phyloP scores from a whole-genome alignment of 2,329 filamentous ascomycete genomes.

The Scopulariopsis brevicaulis region DNA sequence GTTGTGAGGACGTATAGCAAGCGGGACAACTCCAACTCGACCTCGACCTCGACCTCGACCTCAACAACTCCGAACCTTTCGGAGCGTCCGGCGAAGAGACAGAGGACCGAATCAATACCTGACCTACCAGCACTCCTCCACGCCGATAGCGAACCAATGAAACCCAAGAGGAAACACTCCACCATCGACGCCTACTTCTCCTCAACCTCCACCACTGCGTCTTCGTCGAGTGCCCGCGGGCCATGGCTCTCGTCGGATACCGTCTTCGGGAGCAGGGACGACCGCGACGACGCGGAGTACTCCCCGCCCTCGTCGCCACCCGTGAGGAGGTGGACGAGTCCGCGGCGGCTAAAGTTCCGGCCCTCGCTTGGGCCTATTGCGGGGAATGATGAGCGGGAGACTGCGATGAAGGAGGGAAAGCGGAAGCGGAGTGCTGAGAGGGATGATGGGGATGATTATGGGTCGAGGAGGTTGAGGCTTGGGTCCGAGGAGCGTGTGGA shows the following conservation, averaged over 20 bases:
- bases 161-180: not conserved
- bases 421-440: not conserved
- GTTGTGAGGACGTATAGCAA: slow-evolving; percentile 27
- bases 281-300: not conserved
- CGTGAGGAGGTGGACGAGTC: slow-evolving; percentile 5
- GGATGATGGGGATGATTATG: not conserved
- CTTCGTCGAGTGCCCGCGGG: not conserved
- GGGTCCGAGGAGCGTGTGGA: not conserved
- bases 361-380: slow-evolving; percentile 5
- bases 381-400: not conserved
- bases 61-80: slow-evolving; percentile 9
- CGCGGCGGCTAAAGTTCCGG: slow-evolving; percentile 8
- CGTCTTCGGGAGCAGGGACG: not conserved
- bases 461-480: not conserved
- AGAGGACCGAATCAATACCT: not conserved
- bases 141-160: not conserved
- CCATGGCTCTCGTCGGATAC: not conserved
- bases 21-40: slow-evolving; percentile 11
- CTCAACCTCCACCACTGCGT: not conserved
- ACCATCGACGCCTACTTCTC: slow-evolving; percentile 3
- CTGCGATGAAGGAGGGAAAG: not conserved
- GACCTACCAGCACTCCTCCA: not conserved
- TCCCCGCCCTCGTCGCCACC: slow-evolving; percentile 5
- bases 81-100: not conserved
- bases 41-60: slow-evolving; percentile 9